phyloP scores from a whole-genome alignment of 108 stramenopile genomes.

The Poteriospumella lacustris region DNA sequence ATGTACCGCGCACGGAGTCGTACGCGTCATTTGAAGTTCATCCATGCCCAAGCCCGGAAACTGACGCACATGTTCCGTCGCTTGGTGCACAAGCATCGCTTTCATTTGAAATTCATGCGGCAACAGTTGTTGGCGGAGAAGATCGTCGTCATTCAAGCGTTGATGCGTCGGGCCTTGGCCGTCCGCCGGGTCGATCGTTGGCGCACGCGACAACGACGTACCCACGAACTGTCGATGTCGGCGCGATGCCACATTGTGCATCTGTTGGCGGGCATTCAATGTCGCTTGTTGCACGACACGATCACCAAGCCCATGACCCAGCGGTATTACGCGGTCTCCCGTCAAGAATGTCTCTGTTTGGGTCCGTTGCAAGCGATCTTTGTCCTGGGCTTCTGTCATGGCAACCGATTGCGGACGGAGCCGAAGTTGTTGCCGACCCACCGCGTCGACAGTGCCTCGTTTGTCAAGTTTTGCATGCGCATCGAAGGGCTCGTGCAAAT shows the following conservation, averaged over 20 bases:
- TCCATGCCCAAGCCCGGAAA: neutral
- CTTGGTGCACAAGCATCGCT: neutral
- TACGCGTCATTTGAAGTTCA: neutral
- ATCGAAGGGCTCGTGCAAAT: neutral
- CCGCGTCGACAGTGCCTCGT: neutral
- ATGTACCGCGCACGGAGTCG: neutral
- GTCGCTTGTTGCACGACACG: neutral
- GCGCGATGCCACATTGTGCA: neutral
- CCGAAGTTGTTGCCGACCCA: neutral
- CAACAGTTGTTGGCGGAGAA: neutral
- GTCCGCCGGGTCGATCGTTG: neutral
- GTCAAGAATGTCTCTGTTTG: neutral
- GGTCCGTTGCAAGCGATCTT: conserved; percentile 17
- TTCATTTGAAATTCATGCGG: neutral
- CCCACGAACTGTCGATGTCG: neutral
- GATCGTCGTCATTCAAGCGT: neutral
- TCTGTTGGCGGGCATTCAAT: neutral
- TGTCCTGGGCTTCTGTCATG: neutral
- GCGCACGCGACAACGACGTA: neutral
- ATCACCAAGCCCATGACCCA: neutral
- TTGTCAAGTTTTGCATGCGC: neutral
- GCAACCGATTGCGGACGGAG: neutral
- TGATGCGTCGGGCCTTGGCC: neutral
- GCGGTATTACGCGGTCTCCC: neutral
- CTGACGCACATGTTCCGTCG: neutral